Conservation (phyloP, 306 rosid genomes). For the Quercus engelmannii region DNA sequence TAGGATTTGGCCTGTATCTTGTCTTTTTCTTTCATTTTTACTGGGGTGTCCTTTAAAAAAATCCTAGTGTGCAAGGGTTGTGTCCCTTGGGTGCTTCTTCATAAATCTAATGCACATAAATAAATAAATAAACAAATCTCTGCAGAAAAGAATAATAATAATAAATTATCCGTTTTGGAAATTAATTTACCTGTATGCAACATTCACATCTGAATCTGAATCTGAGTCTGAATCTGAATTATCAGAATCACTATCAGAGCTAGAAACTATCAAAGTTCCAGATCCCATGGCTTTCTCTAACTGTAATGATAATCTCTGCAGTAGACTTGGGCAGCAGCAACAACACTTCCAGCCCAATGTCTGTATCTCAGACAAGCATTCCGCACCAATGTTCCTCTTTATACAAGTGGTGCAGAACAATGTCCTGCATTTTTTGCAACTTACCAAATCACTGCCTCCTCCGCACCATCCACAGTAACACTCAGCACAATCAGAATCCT, state of each 20-base stretch:
- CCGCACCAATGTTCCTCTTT: constrained; percentile 64
- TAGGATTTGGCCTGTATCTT: neutral
- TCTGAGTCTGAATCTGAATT: constrained; percentile 57
- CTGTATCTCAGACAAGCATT: constrained; percentile 48
- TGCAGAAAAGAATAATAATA: constrained; percentile 11
- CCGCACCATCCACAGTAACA: constrained; percentile 87
- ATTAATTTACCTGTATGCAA: constrained; percentile 52
- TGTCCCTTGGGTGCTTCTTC: neutral
- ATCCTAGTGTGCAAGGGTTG: neutral
- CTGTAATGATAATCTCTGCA: constrained; percentile 46
- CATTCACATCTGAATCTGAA: constrained; percentile 51
- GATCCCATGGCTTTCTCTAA: constrained; percentile 53
- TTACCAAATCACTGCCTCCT: constrained; percentile 45
- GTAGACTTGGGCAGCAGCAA: constrained; percentile 61
- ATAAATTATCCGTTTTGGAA: neutral
- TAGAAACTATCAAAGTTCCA: constrained; percentile 35
- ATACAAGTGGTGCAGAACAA: constrained; percentile 63
- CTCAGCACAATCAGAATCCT: constrained; percentile 60
- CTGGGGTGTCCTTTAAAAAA: neutral
- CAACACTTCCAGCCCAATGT: constrained; percentile 69
- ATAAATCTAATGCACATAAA: neutral
- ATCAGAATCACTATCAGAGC: constrained; percentile 82
- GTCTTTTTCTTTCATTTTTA: neutral
- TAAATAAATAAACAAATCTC: neutral
- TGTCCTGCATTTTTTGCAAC: constrained; percentile 61